Evolutionary conservation across 257 asterid species (phyloP).

Genomic region (Jacaranda copaia): DNA sequence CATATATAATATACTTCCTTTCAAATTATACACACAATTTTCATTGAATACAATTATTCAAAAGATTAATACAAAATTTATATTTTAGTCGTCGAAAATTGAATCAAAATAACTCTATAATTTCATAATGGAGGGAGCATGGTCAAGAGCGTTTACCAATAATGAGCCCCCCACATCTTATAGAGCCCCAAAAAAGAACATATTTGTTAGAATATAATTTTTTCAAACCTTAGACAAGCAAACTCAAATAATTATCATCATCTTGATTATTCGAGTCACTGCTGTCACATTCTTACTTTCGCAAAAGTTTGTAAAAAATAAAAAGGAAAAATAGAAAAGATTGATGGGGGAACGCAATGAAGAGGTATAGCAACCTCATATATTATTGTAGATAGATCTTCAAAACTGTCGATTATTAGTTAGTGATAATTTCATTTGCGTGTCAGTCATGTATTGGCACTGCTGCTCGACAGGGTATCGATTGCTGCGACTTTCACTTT

Average conservation of each 20-base stretch:
- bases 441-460: neutral
- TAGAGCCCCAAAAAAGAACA: too few relatives aligned
- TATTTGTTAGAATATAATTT: neutral
- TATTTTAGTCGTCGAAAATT: too few relatives aligned
- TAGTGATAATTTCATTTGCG: neutral
- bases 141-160: too few relatives aligned
- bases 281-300: conserved; percentile 28
- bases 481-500: too few relatives aligned
- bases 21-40: too few relatives aligned
- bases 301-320: neutral
- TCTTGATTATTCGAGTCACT: neutral
- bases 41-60: too few relatives aligned
- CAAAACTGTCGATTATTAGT: neutral
- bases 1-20: too few relatives aligned
- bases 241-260: neutral
- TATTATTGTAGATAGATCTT: neutral
- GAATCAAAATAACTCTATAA: too few relatives aligned
- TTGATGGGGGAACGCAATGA: conserved; percentile 99
- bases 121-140: too few relatives aligned
- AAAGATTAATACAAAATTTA: too few relatives aligned
- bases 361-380: conserved; percentile 71
- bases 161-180: too few relatives aligned
- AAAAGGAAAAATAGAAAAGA: neutral
- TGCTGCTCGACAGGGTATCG: conserved; percentile 39
- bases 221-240: neutral